Conservation (phyloP, 2,329 filamentous ascomycete species). For the Phialophora chinensis region DNA sequence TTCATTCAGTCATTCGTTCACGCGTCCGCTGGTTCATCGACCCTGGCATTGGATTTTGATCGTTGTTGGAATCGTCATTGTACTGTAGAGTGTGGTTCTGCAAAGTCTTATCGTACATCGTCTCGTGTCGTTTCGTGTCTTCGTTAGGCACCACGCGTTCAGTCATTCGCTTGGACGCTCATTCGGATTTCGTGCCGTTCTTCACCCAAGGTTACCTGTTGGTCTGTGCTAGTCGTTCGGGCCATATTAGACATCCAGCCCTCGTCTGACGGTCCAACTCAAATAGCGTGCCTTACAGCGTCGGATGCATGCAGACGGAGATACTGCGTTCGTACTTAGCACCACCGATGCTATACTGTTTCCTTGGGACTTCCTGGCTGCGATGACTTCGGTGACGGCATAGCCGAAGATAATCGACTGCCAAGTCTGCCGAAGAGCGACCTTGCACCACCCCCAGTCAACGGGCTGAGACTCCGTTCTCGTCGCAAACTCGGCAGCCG, state of each 20-base stretch:
- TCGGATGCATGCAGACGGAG: neutral
- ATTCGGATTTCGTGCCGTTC: neutral
- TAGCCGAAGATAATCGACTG: constrained; percentile 20
- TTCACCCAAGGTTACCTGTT: neutral
- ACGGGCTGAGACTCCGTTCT: constrained; percentile 20
- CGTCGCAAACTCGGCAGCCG: constrained; percentile 8
- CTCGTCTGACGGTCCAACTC: neutral
- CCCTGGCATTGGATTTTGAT: neutral
- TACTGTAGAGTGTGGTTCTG: neutral
- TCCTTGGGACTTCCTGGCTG: constrained; percentile 23
- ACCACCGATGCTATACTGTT: constrained; percentile 11
- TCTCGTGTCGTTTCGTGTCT: neutral
- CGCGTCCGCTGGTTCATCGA: neutral
- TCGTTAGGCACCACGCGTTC: neutral
- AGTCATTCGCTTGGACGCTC: neutral
- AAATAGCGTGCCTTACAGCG: neutral
- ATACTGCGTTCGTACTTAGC: neutral
- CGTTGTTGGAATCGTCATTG: neutral
- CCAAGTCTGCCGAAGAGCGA: constrained; percentile 28
- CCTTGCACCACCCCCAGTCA: constrained; percentile 7
- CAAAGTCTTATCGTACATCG: neutral
- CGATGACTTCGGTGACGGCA: constrained; percentile 21
- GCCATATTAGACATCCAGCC: neutral
- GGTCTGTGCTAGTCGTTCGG: neutral
- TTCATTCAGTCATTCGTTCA: neutral